Percentiles rank a stretch among this genome's conserved stretches.
These are phyloP conservation scores for Nicotiana undulata DNA, from an alignment of 257 asterid genomes.

Conservation along the genomic window DNA sequence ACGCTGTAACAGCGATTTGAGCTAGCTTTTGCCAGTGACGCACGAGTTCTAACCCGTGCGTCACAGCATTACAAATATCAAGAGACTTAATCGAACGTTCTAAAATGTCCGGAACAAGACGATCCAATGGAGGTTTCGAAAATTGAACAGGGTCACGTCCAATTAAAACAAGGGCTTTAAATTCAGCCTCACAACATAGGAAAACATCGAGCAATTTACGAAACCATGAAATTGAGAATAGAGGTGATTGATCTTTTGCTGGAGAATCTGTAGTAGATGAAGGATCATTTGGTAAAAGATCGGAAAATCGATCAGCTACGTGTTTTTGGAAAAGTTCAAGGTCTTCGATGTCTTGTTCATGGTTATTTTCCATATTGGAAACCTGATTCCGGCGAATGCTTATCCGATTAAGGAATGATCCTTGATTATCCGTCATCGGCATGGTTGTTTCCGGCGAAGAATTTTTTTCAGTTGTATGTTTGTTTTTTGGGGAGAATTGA, in stretches of 20 bases:
- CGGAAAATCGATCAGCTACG: conserved; percentile 63
- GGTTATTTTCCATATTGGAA: conserved; percentile 37
- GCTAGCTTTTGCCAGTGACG: conserved; percentile 72
- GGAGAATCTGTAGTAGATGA: conserved; percentile 26
- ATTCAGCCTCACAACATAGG: conserved; percentile 74
- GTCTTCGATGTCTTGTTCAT: conserved; percentile 62
- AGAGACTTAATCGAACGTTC: conserved; percentile 74
- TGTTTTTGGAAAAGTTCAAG: conserved; percentile 65
- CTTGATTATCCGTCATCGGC: conserved; percentile 55
- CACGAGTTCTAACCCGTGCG: conserved; percentile 72
- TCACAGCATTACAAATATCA: conserved; percentile 73
- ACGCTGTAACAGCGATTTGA: conserved; percentile 48
- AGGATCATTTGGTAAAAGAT: conserved; percentile 26
- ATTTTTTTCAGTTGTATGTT: neutral
- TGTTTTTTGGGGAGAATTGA: neutral
- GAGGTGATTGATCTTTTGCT: conserved; percentile 21
- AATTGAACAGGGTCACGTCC: conserved; percentile 61
- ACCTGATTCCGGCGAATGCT: conserved; percentile 91
- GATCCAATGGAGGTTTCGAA: conserved; percentile 67
- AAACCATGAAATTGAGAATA: conserved; percentile 75
- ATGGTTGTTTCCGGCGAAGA: conserved; percentile 13
- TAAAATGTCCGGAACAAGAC: conserved; percentile 56
- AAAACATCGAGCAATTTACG: conserved; percentile 67
- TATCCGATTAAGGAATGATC: conserved; percentile 78
- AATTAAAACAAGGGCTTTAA: conserved; percentile 52